Percentiles rank a stretch among this genome's conserved stretches.
Conservation (phyloP, 2,329 filamentous ascomycete species). For the Calonectria leucothoes region DNA sequence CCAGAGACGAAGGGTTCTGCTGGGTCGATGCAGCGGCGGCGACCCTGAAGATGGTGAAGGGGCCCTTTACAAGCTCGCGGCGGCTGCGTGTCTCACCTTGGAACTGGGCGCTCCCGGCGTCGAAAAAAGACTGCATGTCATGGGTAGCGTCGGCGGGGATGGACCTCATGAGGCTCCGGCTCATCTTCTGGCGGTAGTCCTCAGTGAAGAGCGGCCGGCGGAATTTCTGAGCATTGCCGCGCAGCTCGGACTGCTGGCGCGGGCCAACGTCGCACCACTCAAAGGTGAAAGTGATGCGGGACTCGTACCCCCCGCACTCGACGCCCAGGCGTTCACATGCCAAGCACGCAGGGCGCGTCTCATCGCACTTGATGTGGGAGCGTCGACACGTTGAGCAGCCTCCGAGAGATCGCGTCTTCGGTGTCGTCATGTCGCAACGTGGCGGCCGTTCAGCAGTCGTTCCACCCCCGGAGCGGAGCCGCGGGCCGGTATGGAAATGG, state of each 20-base stretch:
- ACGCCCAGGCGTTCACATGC: constrained; percentile 1
- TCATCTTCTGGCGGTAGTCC: neutral
- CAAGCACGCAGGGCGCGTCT: neutral
- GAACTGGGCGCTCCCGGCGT: neutral
- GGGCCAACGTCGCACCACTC: constrained; percentile 8
- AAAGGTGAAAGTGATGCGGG: neutral
- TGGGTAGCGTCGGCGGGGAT: neutral
- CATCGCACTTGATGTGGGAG: constrained; percentile 5
- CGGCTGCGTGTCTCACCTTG: neutral
- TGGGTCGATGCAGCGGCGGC: neutral
- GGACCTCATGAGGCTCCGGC: neutral
- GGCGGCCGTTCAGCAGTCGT: neutral
- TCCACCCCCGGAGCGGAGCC: neutral
- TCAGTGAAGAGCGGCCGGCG: constrained; percentile 6
- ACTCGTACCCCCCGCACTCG: constrained; percentile 1
- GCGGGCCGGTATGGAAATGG: neutral
- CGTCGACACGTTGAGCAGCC: constrained; percentile 4
- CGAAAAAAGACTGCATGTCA: neutral
- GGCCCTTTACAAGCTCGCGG: neutral
- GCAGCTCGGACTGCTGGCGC: neutral
- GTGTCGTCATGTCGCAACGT: neutral
- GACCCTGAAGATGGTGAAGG: neutral
- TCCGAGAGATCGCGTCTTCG: neutral
- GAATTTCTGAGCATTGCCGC: neutral
- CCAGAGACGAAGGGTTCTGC: neutral